Evolutionary conservation across 495 filamentous ascomycete species (phyloP).

Genomic region (Daldinia decipiens): DNA sequence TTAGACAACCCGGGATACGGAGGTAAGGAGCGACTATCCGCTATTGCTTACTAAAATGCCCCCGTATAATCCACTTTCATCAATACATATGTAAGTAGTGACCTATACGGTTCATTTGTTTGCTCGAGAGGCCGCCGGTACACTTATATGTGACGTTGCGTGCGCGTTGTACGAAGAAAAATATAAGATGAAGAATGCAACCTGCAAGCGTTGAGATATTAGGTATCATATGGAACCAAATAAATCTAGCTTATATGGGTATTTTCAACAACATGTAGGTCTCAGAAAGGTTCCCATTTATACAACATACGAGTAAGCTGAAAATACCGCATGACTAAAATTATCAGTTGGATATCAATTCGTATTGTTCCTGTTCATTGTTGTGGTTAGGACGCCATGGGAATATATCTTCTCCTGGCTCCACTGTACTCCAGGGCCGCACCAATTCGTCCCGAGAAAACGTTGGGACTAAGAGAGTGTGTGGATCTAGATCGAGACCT

Average conservation of each 20-base stretch:
- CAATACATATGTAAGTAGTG: not conserved
- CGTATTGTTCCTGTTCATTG: not conserved
- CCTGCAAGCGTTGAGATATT: not conserved
- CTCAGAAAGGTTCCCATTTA: not conserved
- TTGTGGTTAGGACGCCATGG: not conserved
- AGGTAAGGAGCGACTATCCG: not conserved
- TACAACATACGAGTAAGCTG: not conserved
- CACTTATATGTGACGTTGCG: not conserved
- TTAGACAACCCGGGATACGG: not conserved
- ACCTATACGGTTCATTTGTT: not conserved
- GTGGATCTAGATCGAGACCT: not conserved
- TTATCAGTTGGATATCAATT: not conserved
- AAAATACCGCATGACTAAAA: too few species aligned
- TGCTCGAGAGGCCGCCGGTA: too few species aligned
- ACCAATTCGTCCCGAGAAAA: not conserved
- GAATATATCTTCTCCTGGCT: not conserved
- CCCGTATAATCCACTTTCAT: not conserved
- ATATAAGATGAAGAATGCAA: not conserved
- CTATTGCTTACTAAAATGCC: not conserved
- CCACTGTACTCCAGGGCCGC: not conserved
- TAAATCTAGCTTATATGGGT: too few species aligned
- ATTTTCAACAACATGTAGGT: too few species aligned
- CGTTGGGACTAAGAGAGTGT: not conserved
- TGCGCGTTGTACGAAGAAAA: not conserved
- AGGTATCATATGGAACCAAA: too few species aligned